Conservation (phyloP, 2,329 filamentous ascomycete species). For the Colletotrichum godetiae region DNA sequence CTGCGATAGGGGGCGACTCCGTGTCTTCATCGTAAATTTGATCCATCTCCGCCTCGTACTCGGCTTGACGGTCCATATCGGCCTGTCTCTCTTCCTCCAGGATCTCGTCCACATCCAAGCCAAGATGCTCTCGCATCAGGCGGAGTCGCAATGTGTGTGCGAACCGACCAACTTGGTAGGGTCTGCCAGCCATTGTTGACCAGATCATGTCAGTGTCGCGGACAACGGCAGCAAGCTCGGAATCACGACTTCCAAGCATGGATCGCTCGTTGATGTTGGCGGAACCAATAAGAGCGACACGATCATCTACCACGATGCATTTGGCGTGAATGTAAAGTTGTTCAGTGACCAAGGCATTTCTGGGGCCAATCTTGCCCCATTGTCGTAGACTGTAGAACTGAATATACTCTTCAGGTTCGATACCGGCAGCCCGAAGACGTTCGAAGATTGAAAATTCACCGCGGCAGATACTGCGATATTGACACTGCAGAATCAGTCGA, state of each 20-base stretch:
- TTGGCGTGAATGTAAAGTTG: slow-evolving; percentile 99
- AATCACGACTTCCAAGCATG: slow-evolving; percentile 91
- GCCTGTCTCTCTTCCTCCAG: slow-evolving; percentile 80
- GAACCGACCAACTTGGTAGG: slow-evolving; percentile 91
- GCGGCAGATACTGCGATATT: slow-evolving; percentile 95
- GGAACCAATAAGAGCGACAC: slow-evolving; percentile 92
- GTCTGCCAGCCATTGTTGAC: slow-evolving; percentile 90
- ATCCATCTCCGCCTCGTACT: slow-evolving; percentile 70
- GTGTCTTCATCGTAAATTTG: slow-evolving; percentile 68
- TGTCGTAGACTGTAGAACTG: slow-evolving; percentile 92
- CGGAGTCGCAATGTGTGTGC: slow-evolving; percentile 92
- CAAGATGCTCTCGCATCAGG: slow-evolving; percentile 95
- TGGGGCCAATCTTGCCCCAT: slow-evolving; percentile 89
- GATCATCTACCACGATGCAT: slow-evolving; percentile 94
- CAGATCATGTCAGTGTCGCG: slow-evolving; percentile 92
- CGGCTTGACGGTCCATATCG: slow-evolving; percentile 68
- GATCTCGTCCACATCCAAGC: slow-evolving; percentile 93
- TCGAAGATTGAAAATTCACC: slow-evolving; percentile 94
- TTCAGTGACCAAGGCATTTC: slow-evolving; percentile 86
- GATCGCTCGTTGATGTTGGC: slow-evolving; percentile 99
- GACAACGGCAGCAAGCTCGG: slow-evolving; percentile 89
- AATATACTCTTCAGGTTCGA: slow-evolving; percentile 95
- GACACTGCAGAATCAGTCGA: slow-evolving; percentile 94
- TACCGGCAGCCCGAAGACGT: slow-evolving; percentile 79
- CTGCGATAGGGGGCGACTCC: slow-evolving; percentile 37